Conservation (phyloP, 208 protist genomes). For the Crithidia sp. region DNA sequence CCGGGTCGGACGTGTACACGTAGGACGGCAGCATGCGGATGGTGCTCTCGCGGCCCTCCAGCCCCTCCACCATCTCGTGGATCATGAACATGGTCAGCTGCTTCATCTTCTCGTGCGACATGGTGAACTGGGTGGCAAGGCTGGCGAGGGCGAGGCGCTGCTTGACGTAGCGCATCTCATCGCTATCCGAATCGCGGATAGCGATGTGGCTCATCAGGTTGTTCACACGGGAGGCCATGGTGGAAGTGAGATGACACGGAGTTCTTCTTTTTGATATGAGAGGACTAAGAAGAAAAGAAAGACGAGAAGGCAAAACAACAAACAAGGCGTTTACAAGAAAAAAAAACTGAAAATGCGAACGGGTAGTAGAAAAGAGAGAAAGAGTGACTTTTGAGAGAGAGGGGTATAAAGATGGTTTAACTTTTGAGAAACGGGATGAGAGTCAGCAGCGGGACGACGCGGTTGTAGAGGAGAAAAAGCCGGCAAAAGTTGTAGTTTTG, state of each 20-base stretch:
- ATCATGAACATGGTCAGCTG: constrained; percentile 80
- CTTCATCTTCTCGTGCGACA: constrained; percentile 60
- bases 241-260: neutral
- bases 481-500: too few species aligned
- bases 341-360: neutral
- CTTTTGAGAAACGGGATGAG: neutral
- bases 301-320: constrained; percentile 9
- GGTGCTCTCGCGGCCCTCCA: constrained; percentile 75
- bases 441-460: neutral
- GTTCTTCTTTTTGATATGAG: neutral
- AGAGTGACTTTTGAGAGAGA: constrained; percentile 6
- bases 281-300: constrained; percentile 2
- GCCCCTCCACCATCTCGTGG: constrained; percentile 84
- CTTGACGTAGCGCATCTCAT: constrained; percentile 75
- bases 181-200: constrained; percentile 55
- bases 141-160: constrained; percentile 72
- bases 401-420: neutral
- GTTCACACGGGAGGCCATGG: constrained; percentile 77
- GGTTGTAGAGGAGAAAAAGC: too few species aligned
- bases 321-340: neutral
- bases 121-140: constrained; percentile 74
- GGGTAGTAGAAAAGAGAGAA: constrained; percentile 1
- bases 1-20: constrained; percentile 72
- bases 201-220: constrained; percentile 84
- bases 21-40: constrained; percentile 89